Evolutionary conservation across 768 basidiomycete genomes (phyloP), one percentile per base, ranked within the genome.

Genomic region (Exsudoporus frostii): DNA sequence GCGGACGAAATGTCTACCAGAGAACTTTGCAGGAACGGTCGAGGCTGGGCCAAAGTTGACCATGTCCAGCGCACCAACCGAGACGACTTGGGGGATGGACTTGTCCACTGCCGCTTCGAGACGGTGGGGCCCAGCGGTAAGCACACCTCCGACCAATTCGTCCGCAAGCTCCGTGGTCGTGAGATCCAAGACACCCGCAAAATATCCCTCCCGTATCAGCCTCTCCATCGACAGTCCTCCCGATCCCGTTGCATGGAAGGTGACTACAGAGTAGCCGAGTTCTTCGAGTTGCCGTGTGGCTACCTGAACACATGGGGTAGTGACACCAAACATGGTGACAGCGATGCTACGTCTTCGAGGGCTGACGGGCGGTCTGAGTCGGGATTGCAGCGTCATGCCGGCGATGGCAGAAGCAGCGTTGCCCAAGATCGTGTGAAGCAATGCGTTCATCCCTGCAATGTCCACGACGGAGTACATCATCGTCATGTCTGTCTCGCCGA

Each of bases 121-220:
- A 41, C 64, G 64, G 20, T 53, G 29, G 7, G 70, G 53, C 6
- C 66, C 69, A 2, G 69, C 67, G 17, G 48, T 55, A 13, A 71
- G 59, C 0, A 66, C 60, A 17, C 64, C 68, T 5, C 70, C 68
- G 37, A 69, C 59, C 25, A 68, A 59, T 46, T 72, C 64, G 36
- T 70, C 66, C 14, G 60, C 70, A 14, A 70, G 65, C 53, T 70
- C 67, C 13, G 69, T 72, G 14, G 66, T 71, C n/a, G 64, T 71
- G 14, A 68, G 48, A 44, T 70, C 66, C 24, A 70, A 40, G 10
- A 70, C 68, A 0, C 65, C 69, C 6, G 37, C 51, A 22, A 71
- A 61, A 15, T 60, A 50, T 2, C 60, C 54, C 41, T 71, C 54
- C 1, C 53, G 46, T 15, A 72, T 58, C 29, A 72, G 47, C 30